Base-by-base conservation (phyloP, 495 filamentous ascomycete genomes). In the Hypoxylon trugodes region DNA sequence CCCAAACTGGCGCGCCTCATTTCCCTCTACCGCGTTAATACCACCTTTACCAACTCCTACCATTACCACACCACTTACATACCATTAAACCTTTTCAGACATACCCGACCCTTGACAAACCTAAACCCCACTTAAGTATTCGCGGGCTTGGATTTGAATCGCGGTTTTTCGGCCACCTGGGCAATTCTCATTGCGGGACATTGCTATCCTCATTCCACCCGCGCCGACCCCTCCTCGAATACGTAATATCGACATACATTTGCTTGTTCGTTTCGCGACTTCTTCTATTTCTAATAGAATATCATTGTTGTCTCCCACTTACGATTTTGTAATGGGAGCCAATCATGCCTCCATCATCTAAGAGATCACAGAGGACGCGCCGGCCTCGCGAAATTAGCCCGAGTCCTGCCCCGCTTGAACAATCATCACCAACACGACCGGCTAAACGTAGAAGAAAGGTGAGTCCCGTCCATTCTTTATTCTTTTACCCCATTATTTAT, bases 391-490 rank as follows among this genome's bases (percentile, higher is more conserved):
- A 73, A 67, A 59, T 65, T 70, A 80, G 62, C 65, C 74, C 25
- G 19, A 65, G 65, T 68, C 66, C 65, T 28, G 46, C 68, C 22
- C 43, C 47, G 16, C 67, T 60, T 19, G 77, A 80, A 16, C 74
- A 76, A 42, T 90, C 88, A 28, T 91, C 89, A 21, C 89, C 89
- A 24, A 88, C 84, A 69, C 86, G 87, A 49, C 89, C 89, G 4
- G 82, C 86, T 3, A 88, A 86, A 73, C 90, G 89, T 73, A 86
- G 89, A 78, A 89, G 86, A 78, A 90, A 89, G 87, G 89, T 89
- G 77, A 74, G 56, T 59, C 5, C 55, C 64, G 46, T 40, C 53
- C 72, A 21, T 59, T 70, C 48, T 71, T 50, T 69, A 77, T 59
- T 61, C 62, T 2, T 18, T 38, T 10, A 2, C 3, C 35, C 52